phyloP scores from a whole-genome alignment of 1,284 basidiomycete species.

The Coriolopsis trogii region DNA sequence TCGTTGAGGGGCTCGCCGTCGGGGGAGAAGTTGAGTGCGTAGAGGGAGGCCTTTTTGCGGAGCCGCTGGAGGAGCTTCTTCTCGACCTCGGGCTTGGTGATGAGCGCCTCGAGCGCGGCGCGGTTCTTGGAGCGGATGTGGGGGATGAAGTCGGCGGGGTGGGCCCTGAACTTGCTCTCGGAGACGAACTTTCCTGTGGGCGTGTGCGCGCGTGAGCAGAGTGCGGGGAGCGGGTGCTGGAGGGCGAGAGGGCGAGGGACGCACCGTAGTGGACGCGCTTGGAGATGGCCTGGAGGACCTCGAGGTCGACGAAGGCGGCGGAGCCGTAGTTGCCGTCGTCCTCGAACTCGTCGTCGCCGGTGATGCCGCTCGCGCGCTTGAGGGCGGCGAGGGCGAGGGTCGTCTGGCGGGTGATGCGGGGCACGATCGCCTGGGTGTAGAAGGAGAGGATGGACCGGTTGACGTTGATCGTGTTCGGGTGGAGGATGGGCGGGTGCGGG shows the following conservation, averaged over 20 bases:
- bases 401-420: conserved; percentile 76
- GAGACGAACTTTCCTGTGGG: conserved; percentile 96
- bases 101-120: conserved; percentile 78
- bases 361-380: conserved; percentile 69
- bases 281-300: conserved; percentile 92
- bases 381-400: conserved; percentile 61
- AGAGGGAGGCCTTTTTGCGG: conserved; percentile 89
- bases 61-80: conserved; percentile 84
- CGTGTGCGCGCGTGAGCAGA: background rate
- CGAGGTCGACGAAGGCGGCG: conserved; percentile 92
- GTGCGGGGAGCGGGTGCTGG: background rate
- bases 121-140: conserved; percentile 85
- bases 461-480: conserved; percentile 85
- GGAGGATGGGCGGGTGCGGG: conserved; percentile 77
- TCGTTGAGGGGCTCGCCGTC: conserved; percentile 60
- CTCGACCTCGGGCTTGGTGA: conserved; percentile 97
- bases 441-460: conserved; percentile 90
- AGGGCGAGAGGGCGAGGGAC: conserved; percentile 28
- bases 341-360: conserved; percentile 67
- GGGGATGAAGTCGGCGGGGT: conserved; percentile 88
- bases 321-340: conserved; percentile 99
- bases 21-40: conserved; percentile 87
- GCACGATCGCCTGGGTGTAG: conserved; percentile 83
- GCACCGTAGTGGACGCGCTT: conserved; percentile 97
- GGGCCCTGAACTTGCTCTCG: conserved; percentile 90